These are phyloP conservation scores for Ganoderma lingzhi DNA, from an alignment of 1,284 basidiomycete genomes.

Conservation along the genomic window DNA sequence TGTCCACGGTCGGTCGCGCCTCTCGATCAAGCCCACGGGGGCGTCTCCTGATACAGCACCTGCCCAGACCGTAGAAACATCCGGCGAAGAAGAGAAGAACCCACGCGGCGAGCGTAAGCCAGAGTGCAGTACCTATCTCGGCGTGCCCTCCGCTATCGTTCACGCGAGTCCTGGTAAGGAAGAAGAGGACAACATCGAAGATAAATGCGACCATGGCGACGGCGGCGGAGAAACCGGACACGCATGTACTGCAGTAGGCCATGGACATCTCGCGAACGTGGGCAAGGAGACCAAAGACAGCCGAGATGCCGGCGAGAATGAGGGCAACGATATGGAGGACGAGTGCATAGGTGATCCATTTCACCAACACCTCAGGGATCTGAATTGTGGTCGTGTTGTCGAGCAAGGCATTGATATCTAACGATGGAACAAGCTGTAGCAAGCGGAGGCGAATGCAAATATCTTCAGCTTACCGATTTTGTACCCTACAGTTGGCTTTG, in stretches of 20 bases:
- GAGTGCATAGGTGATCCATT: slow-evolving; percentile 91
- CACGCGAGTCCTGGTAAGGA: slow-evolving; percentile 82
- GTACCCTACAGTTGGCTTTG: slow-evolving; percentile 83
- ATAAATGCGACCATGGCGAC: slow-evolving; percentile 84
- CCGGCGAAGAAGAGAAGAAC: slow-evolving; percentile 84
- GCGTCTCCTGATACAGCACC: slow-evolving; percentile 76
- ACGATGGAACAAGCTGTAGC: slow-evolving; percentile 12
- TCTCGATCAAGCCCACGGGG: slow-evolving; percentile 46
- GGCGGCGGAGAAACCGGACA: slow-evolving; percentile 80
- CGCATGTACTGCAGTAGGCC: slow-evolving; percentile 83
- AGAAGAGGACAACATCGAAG: slow-evolving; percentile 88
- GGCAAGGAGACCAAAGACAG: slow-evolving; percentile 83
- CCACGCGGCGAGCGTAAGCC: slow-evolving; percentile 89
- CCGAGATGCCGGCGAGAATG: slow-evolving; percentile 70
- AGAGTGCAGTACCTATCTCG: slow-evolving; percentile 80
- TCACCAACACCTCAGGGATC: slow-evolving; percentile 82
- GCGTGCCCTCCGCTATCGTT: slow-evolving; percentile 73
- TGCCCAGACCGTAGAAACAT: slow-evolving; percentile 83
- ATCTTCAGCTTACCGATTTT: slow-evolving; percentile 69
- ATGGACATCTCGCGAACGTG: slow-evolving; percentile 88
- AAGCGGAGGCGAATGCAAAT: slow-evolving; percentile 3
- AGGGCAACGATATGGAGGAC: slow-evolving; percentile 90
- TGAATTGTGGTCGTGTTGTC: slow-evolving; percentile 68
- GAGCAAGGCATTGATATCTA: slow-evolving; percentile 84
- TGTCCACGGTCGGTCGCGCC: slow-evolving; percentile 37